Base-by-base conservation (phyloP, 805 yeast species). In the Priceomyces haplophilus region DNA sequence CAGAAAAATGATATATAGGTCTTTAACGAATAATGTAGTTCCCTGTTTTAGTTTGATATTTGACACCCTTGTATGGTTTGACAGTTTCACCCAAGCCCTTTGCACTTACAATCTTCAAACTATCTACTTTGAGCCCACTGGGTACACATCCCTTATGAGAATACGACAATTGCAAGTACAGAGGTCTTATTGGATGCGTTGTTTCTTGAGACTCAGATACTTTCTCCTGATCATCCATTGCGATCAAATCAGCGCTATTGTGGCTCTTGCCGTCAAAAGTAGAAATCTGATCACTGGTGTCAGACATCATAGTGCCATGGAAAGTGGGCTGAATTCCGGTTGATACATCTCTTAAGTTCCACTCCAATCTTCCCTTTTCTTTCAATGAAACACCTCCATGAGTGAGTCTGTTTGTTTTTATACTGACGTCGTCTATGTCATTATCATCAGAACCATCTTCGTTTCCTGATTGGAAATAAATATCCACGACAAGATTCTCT, bases 11-110 rank as follows among this genome's bases (percentile, higher is more conserved):
- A 30, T 30, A 30, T 15, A 15, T 30, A 16, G 15, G 11, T 36
- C 42, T 56, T 11, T 58, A 50, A 29, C 82, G 61, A 16, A 81
- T 67, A 2, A 79, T 64, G 52, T 69, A 78, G 42, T 83, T 82
- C 1, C 83, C 85, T 0, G 85, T 73, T 42, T 65, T 64, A 4
- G 96, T 81, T 8, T 77, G 66, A 57, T 90, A 90, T 56, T 89
- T 85, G 16, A 90, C 97, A 1, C 98, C 98, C 59, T 89, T 90
- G 69, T 80, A 90, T 0, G 96, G 96, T 54, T 82, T 83, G 8
- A 79, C 83, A 3, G 69, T 68, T 2, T 79, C 80, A 4, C 77
- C 76, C 43, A 80, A 52, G 0, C 91, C 89, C 49, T 67, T 69
- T n/a, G 74, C 69, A 47, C 78, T 72, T 6, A 71, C 52, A 13